Evolutionary conservation across 177 flowering plant species (phyloP).

Genomic region (Vitis hybrid): DNA sequence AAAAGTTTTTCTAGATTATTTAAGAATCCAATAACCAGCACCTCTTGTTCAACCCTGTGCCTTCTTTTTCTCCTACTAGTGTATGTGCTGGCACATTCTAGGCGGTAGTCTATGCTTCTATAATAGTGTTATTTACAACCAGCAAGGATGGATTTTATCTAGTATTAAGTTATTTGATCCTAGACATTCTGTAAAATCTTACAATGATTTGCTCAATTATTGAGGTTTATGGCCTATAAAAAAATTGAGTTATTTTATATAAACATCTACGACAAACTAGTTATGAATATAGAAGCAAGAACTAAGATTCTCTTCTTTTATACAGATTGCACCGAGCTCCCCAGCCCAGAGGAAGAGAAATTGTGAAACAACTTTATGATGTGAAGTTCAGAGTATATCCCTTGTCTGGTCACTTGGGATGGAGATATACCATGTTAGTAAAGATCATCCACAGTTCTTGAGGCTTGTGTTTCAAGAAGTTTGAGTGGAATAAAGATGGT

Average conservation of each 20-base stretch:
- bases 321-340: constrained; percentile 21
- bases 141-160: too few species aligned
- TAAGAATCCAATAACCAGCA: background rate
- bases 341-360: constrained; percentile 14
- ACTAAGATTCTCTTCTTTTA: background rate
- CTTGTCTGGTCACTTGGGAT: constrained; percentile 23
- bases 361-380: constrained; percentile 12
- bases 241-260: too few species aligned
- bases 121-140: too few species aligned
- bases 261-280: background rate
- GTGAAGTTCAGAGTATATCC: constrained; percentile 15
- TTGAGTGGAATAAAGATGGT: constrained; percentile 19
- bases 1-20: background rate
- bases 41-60: background rate
- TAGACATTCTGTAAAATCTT: too few species aligned
- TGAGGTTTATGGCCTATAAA: too few species aligned
- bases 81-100: too few species aligned
- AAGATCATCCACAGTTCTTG: constrained; percentile 19
- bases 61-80: too few species aligned
- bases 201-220: too few species aligned
- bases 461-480: constrained; percentile 14
- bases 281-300: background rate
- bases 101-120: too few species aligned
- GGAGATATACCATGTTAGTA: constrained; percentile 23
- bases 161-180: too few species aligned